A percentile compares a stretch with the other conserved stretches of the same genome.
Conservation (phyloP, 805 yeast genomes). For the Monosporozyma yasuniensis region DNA sequence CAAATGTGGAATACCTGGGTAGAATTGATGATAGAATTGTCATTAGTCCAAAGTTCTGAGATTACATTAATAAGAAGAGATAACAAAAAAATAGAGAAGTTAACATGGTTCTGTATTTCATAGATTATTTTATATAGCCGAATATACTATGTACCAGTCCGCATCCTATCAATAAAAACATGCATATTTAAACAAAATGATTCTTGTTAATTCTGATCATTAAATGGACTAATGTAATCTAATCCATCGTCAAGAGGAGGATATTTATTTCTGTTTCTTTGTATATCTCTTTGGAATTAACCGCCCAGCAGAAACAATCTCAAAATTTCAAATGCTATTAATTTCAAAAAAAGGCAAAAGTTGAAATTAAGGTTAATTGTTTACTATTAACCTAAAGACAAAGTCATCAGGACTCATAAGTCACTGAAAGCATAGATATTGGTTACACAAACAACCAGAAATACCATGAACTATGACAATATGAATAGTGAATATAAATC, state of each 20-base stretch:
- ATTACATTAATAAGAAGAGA: not conserved
- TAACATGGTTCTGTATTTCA: not conserved
- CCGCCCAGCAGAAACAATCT: not conserved
- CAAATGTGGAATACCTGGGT: conserved; percentile 43
- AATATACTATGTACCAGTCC: not conserved
- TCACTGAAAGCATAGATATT: no score
- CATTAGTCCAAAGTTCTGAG: conserved; percentile 42
- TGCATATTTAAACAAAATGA: not conserved
- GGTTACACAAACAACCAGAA: no score
- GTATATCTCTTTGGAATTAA: not conserved
- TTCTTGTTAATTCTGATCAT: no score
- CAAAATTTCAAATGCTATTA: not conserved
- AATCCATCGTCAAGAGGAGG: no score
- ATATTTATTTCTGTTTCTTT: not conserved
- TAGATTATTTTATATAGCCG: not conserved
- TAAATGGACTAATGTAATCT: no score
- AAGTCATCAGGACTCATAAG: no score
- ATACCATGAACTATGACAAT: not conserved
- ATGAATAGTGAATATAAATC: not conserved
- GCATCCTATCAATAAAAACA: not conserved
- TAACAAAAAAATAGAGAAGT: not conserved
- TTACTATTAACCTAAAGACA: no score
- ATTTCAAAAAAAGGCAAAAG: not conserved
- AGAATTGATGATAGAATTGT: conserved; percentile 47
- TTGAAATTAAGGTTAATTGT: not conserved